Evolutionary conservation across 495 filamentous ascomycete species (phyloP), one percentile per base, ranked within the genome.

Genomic region (Penicillium macrosclerotiorum): DNA sequence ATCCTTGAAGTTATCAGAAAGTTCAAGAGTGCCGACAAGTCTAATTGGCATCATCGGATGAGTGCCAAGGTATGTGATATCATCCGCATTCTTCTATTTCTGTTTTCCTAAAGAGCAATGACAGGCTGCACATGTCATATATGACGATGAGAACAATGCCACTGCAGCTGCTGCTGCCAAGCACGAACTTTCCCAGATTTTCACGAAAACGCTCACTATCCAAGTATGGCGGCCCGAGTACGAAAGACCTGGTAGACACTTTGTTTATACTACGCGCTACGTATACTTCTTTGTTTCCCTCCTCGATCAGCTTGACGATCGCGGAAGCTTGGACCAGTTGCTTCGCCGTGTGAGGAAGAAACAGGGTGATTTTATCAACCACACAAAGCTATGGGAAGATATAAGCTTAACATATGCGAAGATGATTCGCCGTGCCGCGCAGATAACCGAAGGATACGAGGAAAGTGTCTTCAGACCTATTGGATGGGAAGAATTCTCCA

Each of bases 21-120:
- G 37, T 77, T 97, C 40, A 85, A 88, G 47, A 81, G 79, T 36
- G 89, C 88, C 17, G 93, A 99, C 58, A 95, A 96, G 67, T 83
- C 86, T 3, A 90, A 95, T 56, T 99, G 93, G 93, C 93, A 99
- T 61, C 93, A 99, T 56, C 86, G 93, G 2, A 89, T 99, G 72
- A 85, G 87, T 50, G 79, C 81, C 36, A 83, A 90, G 25, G 82
- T 78, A 64, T 40, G 14, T 40, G 23, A 8, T 7, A 9, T 25
- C n/a, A 9, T 7, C 25, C 1, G 9, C 7, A 11, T 2, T n/a
- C n/a, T n/a, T n/a, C n/a, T n/a, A n/a, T n/a, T n/a, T n/a, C n/a
- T n/a, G n/a, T n/a, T n/a, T n/a, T n/a, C n/a, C n/a, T n/a, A n/a
- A n/a, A n/a, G n/a, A 65, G 54, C 23, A 31, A 20, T 27, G 4